These are phyloP conservation scores for Thamnidium elegans DNA, from an alignment of 192 early-diverging fungal species.

Conservation along the genomic window DNA sequence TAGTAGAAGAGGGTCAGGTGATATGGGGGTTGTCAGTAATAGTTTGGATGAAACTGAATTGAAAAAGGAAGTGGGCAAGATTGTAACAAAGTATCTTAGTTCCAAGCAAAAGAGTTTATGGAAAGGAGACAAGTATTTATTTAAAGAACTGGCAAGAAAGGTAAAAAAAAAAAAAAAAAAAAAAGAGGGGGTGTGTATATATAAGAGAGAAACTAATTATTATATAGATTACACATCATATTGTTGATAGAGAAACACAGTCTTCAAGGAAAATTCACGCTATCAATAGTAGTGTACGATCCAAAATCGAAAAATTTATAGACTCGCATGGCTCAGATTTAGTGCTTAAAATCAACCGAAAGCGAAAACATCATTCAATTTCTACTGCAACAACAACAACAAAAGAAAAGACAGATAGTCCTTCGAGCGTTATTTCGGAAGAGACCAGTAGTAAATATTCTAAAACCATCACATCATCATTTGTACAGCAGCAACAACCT, in stretches of 20 bases:
- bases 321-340: slow-evolving; percentile 37
- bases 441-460: neutral
- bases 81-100: slow-evolving; percentile 39
- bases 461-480: neutral
- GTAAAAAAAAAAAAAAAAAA: slow-evolving; percentile 20
- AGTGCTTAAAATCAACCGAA: slow-evolving; percentile 21
- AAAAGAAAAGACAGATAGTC: neutral
- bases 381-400: no score
- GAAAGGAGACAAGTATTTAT: slow-evolving; percentile 45
- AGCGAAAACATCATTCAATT: slow-evolving; percentile 11
- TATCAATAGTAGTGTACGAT: slow-evolving; percentile 37
- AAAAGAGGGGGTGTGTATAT: no score
- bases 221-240: slow-evolving; percentile 51
- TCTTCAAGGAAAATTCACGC: slow-evolving; percentile 40
- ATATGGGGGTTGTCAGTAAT: neutral
- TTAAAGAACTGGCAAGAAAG: slow-evolving; percentile 54
- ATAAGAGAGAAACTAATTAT: neutral
- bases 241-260: slow-evolving; percentile 50
- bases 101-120: slow-evolving; percentile 44
- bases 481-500: neutral
- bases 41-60: slow-evolving; percentile 27
- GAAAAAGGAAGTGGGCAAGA: slow-evolving; percentile 34
- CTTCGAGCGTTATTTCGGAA: neutral
- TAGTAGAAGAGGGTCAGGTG: neutral
- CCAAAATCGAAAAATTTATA: slow-evolving; percentile 50